Conservation (phyloP, 192 early-diverging fungal species). For the Pilobolus umbonatus region DNA sequence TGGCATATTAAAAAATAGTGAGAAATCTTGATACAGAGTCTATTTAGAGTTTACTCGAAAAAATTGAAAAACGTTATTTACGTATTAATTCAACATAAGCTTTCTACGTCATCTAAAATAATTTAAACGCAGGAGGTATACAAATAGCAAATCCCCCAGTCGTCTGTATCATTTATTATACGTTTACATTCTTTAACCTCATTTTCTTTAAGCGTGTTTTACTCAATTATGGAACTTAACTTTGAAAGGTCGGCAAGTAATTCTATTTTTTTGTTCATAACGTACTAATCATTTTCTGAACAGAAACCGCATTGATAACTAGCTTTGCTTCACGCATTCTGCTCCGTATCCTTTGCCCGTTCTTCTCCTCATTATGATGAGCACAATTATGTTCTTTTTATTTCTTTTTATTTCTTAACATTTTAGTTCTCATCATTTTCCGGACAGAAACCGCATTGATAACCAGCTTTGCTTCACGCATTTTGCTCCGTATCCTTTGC, state of each 20-base stretch:
- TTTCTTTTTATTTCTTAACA: no score
- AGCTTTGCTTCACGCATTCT: not conserved
- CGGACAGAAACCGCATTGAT: not conserved
- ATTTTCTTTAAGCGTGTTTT: conserved; percentile 4
- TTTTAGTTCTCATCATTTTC: not conserved
- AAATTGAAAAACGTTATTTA: no score
- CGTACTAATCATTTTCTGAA: not conserved
- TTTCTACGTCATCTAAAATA: not conserved
- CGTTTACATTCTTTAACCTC: conserved; percentile 5
- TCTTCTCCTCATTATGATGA: no score
- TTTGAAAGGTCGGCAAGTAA: conserved; percentile 1
- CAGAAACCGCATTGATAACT: not conserved
- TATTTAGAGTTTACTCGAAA: no score
- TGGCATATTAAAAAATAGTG: no score
- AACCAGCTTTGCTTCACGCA: not conserved
- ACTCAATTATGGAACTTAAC: conserved; percentile 4
- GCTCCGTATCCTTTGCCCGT: not conserved
- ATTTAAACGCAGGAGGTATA: not conserved
- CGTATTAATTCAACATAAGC: no score
- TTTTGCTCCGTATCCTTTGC: not conserved
- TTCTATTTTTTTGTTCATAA: not conserved
- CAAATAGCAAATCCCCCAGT: not conserved
- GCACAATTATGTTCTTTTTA: no score
- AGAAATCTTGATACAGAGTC: no score
- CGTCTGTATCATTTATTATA: conserved; percentile 5